Base-by-base conservation (phyloP, 805 yeast species). In the Zygoascus bituminiphila region DNA sequence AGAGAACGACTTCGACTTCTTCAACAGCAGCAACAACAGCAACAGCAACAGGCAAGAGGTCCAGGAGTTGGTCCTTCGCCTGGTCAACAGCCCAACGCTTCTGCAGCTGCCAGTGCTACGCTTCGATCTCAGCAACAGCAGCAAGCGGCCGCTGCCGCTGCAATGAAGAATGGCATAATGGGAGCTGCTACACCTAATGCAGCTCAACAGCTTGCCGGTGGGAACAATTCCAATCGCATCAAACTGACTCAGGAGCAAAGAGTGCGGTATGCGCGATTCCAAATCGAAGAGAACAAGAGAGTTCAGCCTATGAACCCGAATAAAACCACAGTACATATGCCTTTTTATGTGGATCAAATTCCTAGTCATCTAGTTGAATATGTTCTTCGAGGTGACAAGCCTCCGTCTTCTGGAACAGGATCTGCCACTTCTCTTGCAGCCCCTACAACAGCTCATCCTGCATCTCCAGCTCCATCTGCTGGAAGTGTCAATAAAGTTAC, bases 1-100 rank as follows among this genome's bases (percentile, higher is more conserved):
- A 77, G 78, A 58, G 82, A 77, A 50, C 70, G 77, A 52, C 61
- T 72, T 50, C 72, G 73, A 51, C 76, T 73, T 49, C 46, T 51
- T 21, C 23, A 36, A 26, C 54, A 54, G 26, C 59, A 58, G 33
- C 57, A 50, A 38, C 57, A 45, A 22, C 58, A 39, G 35, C 52
- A 49, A 19, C 60, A 51, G 40, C 42, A 62, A 42, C 44, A 40
- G 17, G 8, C 14, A 17, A n/a, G 25, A 5, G 12, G 8, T 5
- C 26, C 42, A 3, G 42, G 42, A 4, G n/a, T 55, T 56, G 46
- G 62, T 20, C 4, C 15, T 25, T 44, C 42, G 35, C 43, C 38
- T 19, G 48, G 38, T 4, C 45, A 42, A 25, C n/a, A 12, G 10
- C 33, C 33, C 4, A 15, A 12, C 4, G n/a, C 33, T 4, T 24